A percentile compares a stretch with the other conserved stretches of the same genome.
phyloP scores from a whole-genome alignment of 2,329 filamentous ascomycete genomes.

The Dichotomopilus funicola region DNA sequence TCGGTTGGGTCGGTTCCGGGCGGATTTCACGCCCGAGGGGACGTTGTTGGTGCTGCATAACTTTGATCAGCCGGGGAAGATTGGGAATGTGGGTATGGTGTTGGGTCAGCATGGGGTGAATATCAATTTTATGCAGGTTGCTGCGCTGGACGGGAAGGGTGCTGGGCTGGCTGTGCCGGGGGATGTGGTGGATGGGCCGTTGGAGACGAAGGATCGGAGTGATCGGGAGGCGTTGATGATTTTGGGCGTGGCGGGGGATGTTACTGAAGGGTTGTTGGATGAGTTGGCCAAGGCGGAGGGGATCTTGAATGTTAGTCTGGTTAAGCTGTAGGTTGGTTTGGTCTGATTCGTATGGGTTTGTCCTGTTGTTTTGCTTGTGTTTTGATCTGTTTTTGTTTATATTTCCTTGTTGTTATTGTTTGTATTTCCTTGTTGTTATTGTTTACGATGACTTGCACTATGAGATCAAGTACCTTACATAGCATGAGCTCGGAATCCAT shows the following conservation, averaged over 20 bases:
- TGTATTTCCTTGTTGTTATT: too few relatives aligned
- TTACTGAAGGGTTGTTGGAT: conserved; percentile 49
- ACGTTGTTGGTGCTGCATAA: conserved; percentile 74
- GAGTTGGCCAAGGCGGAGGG: conserved; percentile 45
- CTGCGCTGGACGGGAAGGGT: conserved; percentile 38
- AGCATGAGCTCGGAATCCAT: too few relatives aligned
- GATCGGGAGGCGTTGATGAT: conserved; percentile 75
- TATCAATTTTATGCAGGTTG: conserved; percentile 74
- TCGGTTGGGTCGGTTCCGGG: conserved; percentile 65
- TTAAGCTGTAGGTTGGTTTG: conserved; percentile 32
- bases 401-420: too few relatives aligned
- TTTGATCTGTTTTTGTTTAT: too few relatives aligned
- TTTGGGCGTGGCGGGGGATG: conserved; percentile 61
- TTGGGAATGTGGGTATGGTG: conserved; percentile 67
- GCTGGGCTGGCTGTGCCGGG: background rate
- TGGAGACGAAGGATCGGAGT: conserved; percentile 25
- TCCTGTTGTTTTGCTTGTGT: too few relatives aligned
- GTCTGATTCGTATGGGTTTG: too few relatives aligned
- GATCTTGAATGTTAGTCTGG: conserved; percentile 49
- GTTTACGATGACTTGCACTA: too few relatives aligned
- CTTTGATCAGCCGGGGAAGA: conserved; percentile 76
- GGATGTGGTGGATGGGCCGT: conserved; percentile 22
- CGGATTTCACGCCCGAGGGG: conserved; percentile 66
- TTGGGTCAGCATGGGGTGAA: conserved; percentile 67
- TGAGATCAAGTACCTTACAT: too few relatives aligned